Percentiles rank a stretch among this genome's conserved stretches.
phyloP scores from a whole-genome alignment of 106 monocot genomes.

The Platanthera zijinensis region DNA sequence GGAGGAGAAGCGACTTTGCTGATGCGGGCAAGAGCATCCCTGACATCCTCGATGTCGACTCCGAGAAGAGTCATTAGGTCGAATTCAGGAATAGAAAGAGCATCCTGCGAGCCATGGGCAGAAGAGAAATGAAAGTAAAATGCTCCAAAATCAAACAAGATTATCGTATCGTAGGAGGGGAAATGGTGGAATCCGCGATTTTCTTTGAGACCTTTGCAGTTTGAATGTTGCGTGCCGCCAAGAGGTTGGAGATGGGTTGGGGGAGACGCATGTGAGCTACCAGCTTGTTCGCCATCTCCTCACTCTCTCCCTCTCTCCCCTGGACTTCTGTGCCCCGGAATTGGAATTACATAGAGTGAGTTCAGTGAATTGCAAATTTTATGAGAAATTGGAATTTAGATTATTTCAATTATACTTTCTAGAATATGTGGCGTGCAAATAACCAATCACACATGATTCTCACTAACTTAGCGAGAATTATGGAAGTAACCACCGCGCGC shows the following conservation, averaged over 20 bases:
- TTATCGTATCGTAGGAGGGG: neutral
- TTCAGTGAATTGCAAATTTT: too few relatives aligned
- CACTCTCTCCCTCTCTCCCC: neutral
- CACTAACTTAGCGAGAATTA: too few relatives aligned
- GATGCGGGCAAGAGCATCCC: slow-evolving; percentile 49
- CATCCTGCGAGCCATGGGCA: slow-evolving; percentile 35
- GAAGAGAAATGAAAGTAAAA: neutral
- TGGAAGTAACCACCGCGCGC: too few relatives aligned
- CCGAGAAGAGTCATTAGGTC: slow-evolving; percentile 68
- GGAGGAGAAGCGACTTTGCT: slow-evolving; percentile 72
- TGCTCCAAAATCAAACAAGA: neutral
- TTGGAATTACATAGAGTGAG: too few relatives aligned
- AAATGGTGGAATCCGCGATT: neutral
- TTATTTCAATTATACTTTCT: too few relatives aligned
- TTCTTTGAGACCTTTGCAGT: slow-evolving; percentile 61
- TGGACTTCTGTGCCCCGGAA: neutral
- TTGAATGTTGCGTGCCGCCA: slow-evolving; percentile 74
- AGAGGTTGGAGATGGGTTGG: slow-evolving; percentile 55
- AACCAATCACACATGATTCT: too few relatives aligned
- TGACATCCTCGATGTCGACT: slow-evolving; percentile 32
- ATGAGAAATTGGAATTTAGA: too few relatives aligned
- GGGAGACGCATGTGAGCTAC: slow-evolving; percentile 72
- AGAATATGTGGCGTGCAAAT: too few relatives aligned
- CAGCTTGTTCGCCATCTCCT: slow-evolving; percentile 93
- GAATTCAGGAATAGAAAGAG: slow-evolving; percentile 74